Percentiles rank a stretch among this genome's conserved stretches.
Evolutionary conservation across 164 flowering plant genomes (phyloP).

Genomic region (Dillenia suffruticosa): DNA sequence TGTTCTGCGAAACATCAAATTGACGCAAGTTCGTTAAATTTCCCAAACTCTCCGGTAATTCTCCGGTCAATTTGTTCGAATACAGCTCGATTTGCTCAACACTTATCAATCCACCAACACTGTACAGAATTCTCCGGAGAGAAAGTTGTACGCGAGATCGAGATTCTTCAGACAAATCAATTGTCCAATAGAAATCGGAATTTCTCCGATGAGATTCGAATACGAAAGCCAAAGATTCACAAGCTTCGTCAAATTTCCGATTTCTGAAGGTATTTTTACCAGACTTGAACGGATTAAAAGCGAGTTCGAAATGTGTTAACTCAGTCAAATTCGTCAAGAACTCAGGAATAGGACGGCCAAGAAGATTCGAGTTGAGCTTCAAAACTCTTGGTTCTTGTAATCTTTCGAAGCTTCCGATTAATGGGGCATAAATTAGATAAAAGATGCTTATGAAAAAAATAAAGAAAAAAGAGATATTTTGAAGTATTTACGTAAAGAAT

Average conservation of each 20-base stretch:
- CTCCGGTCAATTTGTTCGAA: constrained; percentile 44
- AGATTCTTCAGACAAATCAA: constrained; percentile 31
- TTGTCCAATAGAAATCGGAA: constrained; percentile 48
- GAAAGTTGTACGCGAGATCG: constrained; percentile 42
- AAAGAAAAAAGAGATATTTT: too few relatives aligned
- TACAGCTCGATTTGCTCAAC: constrained; percentile 41
- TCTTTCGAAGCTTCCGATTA: constrained; percentile 33
- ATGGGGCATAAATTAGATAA: too few relatives aligned
- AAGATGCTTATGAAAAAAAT: too few relatives aligned
- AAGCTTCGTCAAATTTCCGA: constrained; percentile 62
- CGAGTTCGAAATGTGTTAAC: constrained; percentile 35
- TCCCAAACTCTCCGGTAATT: constrained; percentile 48
- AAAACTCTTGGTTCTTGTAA: constrained; percentile 43
- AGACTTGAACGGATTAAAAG: constrained; percentile 37
- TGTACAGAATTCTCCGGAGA: constrained; percentile 52
- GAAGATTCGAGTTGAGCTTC: constrained; percentile 29
- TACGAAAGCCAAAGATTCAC: constrained; percentile 28
- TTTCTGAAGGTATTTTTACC: constrained; percentile 34
- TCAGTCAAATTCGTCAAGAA: constrained; percentile 46
- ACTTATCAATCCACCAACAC: constrained; percentile 38
- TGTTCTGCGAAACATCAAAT: constrained; percentile 63
- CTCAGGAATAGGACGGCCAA: constrained; percentile 51
- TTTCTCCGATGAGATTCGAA: constrained; percentile 46
- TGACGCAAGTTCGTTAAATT: constrained; percentile 28
- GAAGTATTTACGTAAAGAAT: too few relatives aligned